Evolutionary conservation across 805 yeast genomes (phyloP).

Genomic region (Priceomyces castillae): DNA sequence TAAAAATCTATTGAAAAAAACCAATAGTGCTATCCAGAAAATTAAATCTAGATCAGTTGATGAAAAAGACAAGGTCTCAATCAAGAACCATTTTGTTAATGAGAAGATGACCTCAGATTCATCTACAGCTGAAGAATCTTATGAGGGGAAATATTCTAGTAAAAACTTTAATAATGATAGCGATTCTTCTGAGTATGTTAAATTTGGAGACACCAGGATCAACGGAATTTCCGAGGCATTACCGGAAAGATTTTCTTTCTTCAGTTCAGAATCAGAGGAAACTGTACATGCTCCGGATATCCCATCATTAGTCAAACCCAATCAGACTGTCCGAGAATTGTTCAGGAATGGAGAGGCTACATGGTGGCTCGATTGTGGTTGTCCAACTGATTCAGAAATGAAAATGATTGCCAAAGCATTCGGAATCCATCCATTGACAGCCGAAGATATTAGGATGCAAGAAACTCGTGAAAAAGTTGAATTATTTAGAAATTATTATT

Average conservation of each 20-base stretch:
- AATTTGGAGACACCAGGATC: constrained; percentile 38
- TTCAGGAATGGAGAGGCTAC: constrained; percentile 72
- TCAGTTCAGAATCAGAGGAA: constrained; percentile 76
- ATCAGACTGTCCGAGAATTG: constrained; percentile 62
- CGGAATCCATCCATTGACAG: constrained; percentile 96
- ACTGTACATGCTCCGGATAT: constrained; percentile 89
- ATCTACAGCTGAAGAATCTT: constrained; percentile 20
- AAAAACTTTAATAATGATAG: constrained; percentile 13
- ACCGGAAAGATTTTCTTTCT: constrained; percentile 83
- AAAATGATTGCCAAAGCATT: constrained; percentile 87
- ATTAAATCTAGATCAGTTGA: constrained; percentile 6
- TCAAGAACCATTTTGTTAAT: not conserved
- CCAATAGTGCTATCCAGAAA: constrained; percentile 5
- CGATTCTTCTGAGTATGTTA: constrained; percentile 31
- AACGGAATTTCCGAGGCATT: constrained; percentile 23
- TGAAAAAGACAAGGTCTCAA: not conserved
- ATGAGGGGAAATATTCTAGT: constrained; percentile 6
- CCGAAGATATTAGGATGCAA: constrained; percentile 95
- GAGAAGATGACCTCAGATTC: constrained; percentile 19
- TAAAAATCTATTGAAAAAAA: constrained; percentile 27
- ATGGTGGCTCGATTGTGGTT: constrained; percentile 95
- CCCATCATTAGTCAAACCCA: constrained; percentile 68
- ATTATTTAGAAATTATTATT: constrained; percentile 82
- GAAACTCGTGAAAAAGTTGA: constrained; percentile 98
- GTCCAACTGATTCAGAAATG: constrained; percentile 96